phyloP scores from a whole-genome alignment of 768 basidiomycete genomes.

The Lyophyllum semitale region DNA sequence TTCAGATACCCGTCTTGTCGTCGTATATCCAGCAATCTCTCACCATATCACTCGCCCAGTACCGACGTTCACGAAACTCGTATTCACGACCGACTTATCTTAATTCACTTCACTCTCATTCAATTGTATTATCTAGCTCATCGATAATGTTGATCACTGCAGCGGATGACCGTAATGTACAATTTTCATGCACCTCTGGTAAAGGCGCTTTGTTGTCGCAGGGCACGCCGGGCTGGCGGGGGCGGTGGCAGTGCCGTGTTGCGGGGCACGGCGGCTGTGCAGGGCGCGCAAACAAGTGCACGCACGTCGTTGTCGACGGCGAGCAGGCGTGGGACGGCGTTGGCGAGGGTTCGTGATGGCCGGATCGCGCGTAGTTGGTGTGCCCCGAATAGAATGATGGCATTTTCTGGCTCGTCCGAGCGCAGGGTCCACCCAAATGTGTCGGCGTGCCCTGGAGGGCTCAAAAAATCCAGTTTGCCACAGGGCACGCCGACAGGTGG shows the following conservation, averaged over 20 bases:
- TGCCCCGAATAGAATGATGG: neutral
- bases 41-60: constrained; percentile 11
- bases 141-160: constrained; percentile 26
- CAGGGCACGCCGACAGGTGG: neutral
- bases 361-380: neutral
- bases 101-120: constrained; percentile 22
- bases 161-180: constrained; percentile 11
- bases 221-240: too few relatives aligned
- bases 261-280: too few relatives aligned
- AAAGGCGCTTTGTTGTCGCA: neutral
- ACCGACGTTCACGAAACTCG: constrained; percentile 22
- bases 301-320: neutral
- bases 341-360: neutral
- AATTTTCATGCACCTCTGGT: neutral
- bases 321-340: neutral
- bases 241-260: too few relatives aligned
- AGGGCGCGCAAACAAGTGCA: too few relatives aligned
- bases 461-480: neutral
- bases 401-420: neutral
- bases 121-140: constrained; percentile 34
- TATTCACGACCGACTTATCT: constrained; percentile 26
- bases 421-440: neutral
- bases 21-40: constrained; percentile 21
- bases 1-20: constrained; percentile 20
- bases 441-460: neutral